phyloP scores from a whole-genome alignment of 805 yeast genomes.

The Debaryomyces castellii region DNA sequence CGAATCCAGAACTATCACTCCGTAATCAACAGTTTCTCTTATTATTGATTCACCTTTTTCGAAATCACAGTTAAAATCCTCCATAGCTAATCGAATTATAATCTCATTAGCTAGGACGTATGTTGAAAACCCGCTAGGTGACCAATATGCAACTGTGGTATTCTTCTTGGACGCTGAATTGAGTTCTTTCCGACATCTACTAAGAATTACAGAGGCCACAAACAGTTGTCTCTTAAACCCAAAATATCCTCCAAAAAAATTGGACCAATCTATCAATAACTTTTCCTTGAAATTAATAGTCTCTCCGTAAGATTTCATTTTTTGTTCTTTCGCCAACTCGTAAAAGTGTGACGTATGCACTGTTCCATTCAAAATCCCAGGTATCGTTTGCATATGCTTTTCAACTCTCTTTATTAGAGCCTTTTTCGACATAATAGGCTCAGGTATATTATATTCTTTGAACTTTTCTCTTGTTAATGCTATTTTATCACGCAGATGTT shows the following conservation, averaged over 20 bases:
- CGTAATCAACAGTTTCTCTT: constrained; percentile 48
- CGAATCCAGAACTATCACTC: constrained; percentile 34
- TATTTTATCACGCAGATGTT: constrained; percentile 11
- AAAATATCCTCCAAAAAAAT: constrained; percentile 57
- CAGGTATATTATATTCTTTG: constrained; percentile 16
- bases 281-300: constrained; percentile 49
- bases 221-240: constrained; percentile 58
- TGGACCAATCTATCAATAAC: constrained; percentile 43
- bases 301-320: constrained; percentile 36
- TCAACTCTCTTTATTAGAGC: constrained; percentile 27
- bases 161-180: constrained; percentile 26
- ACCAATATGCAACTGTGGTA: constrained; percentile 60
- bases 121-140: constrained; percentile 51
- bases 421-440: constrained; percentile 25
- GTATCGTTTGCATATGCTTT: constrained; percentile 31
- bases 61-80: constrained; percentile 39
- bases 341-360: constrained; percentile 47
- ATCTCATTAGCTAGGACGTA: constrained; percentile 67
- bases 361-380: constrained; percentile 43
- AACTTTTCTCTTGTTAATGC: constrained; percentile 14
- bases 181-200: constrained; percentile 29
- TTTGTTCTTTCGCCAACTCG: constrained; percentile 45
- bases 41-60: constrained; percentile 49
- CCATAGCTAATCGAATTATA: constrained; percentile 48
- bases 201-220: constrained; percentile 45